Base-by-base conservation (phyloP, 306 rosid genomes). In the Abrus pulchellus region DNA sequence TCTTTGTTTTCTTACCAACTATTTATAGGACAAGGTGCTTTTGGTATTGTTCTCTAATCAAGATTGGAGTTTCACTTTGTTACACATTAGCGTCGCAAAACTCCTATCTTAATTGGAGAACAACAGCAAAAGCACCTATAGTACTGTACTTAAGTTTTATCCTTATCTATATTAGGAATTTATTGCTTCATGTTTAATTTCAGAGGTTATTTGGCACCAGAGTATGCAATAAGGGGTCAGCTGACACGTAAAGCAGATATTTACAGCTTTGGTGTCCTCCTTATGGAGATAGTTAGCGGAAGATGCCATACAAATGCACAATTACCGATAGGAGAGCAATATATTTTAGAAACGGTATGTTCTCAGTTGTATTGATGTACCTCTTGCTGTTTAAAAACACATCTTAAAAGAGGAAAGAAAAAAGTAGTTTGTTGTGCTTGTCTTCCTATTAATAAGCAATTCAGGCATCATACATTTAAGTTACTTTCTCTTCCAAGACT, bases 161-260 rank as follows among this genome's bases (percentile, higher is more conserved):
- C 20, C 20, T 20, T 20, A 0, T 20, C 20, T 20, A 20, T 74
- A 4, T 74, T 79, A 28, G 75, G 70, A 85, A 77, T 29, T 60
- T 57, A 77, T 12, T 20, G 59, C 28, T 78, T 27, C 55, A 47
- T 83, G 34, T 82, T 67, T 72, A 74, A 72, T 87, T 86, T 74
- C 77, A 94, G 99, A 83, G 99, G 99, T 69, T 94, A 94, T 86
- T 74, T 94, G 82, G 99, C 99, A 28, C 99, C 99, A 2, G 99
- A 94, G 75, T 94, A 94, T 61, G 99, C 99, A 10, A 89, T 94
- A 45, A 82, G 94, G 79, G 99, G 99, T 34, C 97, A 90, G 75
- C 81, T 94, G 69, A 94, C 99, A 5, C 85, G 97, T 71, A 94
- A 84, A 90, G 96, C 99, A 54, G 99, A 94, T 84, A 68, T 94